A percentile compares a stretch with the other conserved stretches of the same genome.
phyloP scores from a whole-genome alignment of 2,329 filamentous ascomycete genomes.

The Colletotrichum graminicola region DNA sequence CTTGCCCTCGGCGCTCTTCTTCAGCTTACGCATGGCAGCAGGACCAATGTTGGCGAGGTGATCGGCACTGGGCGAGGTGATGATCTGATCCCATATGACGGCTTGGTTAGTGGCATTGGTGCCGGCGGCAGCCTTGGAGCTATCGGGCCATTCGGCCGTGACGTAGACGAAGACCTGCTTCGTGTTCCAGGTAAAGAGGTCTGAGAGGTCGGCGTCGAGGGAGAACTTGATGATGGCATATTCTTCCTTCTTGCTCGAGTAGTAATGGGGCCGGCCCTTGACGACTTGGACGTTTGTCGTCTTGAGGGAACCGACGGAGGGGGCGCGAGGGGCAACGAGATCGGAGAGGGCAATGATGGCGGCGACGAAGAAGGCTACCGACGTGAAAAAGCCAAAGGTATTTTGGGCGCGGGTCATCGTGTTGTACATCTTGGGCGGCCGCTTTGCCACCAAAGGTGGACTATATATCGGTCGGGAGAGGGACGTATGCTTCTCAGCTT shows the following conservation, averaged over 20 bases:
- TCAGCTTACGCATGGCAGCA: constrained; percentile 71
- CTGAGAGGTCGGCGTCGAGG: constrained; percentile 88
- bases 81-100: constrained; percentile 96
- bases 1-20: constrained; percentile 70
- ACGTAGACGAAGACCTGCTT: constrained; percentile 98
- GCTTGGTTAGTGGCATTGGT: constrained; percentile 72
- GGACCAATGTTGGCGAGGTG: constrained; percentile 72
- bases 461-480: not conserved
- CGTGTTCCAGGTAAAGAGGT: constrained; percentile 99
- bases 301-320: constrained; percentile 70
- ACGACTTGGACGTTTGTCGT: constrained; percentile 87
- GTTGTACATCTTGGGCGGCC: constrained; percentile 80
- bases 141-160: constrained; percentile 77
- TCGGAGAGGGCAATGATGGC: constrained; percentile 85
- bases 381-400: constrained; percentile 98
- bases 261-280: constrained; percentile 95
- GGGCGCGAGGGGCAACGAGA: constrained; percentile 76
- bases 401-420: constrained; percentile 87
- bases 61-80: constrained; percentile 78
- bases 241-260: constrained; percentile 91
- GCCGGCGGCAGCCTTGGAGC: constrained; percentile 48
- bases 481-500: not conserved
- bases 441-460: constrained; percentile 15
- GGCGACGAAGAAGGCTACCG: constrained; percentile 86
- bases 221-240: constrained; percentile 96